Evolutionary conservation across 768 basidiomycete species (phyloP), one percentile per base, ranked within the genome.

Genomic region (Leccinum boreale): DNA sequence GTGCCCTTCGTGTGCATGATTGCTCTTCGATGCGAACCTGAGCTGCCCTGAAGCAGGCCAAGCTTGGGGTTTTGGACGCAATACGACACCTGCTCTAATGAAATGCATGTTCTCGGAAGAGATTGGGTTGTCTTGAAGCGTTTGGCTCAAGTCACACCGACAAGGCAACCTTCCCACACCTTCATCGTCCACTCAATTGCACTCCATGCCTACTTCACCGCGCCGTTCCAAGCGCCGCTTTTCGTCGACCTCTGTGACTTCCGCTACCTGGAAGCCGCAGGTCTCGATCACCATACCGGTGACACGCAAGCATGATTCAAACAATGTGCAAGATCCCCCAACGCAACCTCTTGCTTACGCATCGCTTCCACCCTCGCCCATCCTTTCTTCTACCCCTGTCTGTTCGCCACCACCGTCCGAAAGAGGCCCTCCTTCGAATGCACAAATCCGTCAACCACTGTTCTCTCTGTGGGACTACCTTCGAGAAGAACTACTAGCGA

Each of bases 381-480:
- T 87, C 51, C 74, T 79, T 19, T 74, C 79, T 24, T 82, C 84
- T 47, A 74, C 77, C 12, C 72, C 67, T 50, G 48, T 66, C 23
- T 11, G 39, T 39, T 70, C 71, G 15, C 70, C 73, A 0, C 67
- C 69, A 6, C 62, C 67, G 12, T 59, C 58, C 14, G 53, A 52
- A 39, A 50, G 60, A n/a, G 21, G 23, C n/a, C 24, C 63, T 59
- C 28, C 65, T 55, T 57, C 63, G 57, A 56, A 58, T 24, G 29
- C 58, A 24, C 62, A 61, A 42, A 59, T 59, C 42, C 66, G 68
- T 50, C 69, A 71, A 4, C 76, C 76, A 0, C 84, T 90, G 3
- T 92, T 92, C 70, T 92, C 92, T 4, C 68, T 96, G 21, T 96
- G 94, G 94, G 94, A 95, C 61, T 95, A 96, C 70, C 79, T 96